Conservation (phyloP, 768 basidiomycete species). For the Trametes gibbosa region DNA sequence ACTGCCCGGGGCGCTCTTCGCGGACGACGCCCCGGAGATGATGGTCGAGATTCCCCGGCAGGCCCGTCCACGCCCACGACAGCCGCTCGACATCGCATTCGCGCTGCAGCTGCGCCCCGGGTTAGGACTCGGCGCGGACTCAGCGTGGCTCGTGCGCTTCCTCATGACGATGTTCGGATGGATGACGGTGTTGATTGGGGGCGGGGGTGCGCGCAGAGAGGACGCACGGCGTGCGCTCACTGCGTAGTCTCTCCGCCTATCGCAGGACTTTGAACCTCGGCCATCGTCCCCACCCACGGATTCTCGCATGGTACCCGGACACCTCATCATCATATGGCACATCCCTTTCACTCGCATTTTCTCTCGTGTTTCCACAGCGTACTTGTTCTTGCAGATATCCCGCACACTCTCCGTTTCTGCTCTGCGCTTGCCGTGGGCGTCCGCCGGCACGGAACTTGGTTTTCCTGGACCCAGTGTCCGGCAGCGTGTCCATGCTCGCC, state of each 20-base stretch:
- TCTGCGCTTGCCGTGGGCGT: background rate
- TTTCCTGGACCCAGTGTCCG: background rate
- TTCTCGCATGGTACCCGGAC: background rate
- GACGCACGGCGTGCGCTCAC: conserved; percentile 4
- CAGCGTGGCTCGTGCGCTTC: conserved; percentile 78
- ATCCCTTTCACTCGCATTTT: background rate
- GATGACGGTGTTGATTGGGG: conserved; percentile 55
- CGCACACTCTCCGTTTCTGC: background rate
- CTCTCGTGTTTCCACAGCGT: background rate
- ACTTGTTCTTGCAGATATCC: conserved; percentile 4
- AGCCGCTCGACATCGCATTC: conserved; percentile 58
- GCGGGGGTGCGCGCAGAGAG: conserved; percentile 1
- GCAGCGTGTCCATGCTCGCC: background rate
- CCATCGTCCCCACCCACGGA: background rate
- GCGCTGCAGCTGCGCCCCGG: conserved; percentile 79
- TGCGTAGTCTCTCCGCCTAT: background rate
- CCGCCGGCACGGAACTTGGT: background rate
- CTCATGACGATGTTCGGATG: conserved; percentile 80
- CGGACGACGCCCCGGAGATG: conserved; percentile 18
- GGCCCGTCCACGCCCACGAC: conserved; percentile 25
- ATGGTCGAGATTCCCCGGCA: conserved; percentile 14
- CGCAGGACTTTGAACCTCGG: too few relatives aligned
- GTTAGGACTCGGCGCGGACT: conserved; percentile 65
- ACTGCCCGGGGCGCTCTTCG: conserved; percentile 25
- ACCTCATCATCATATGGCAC: background rate